These are phyloP conservation scores for Phialophora tarda DNA, from an alignment of 2,329 filamentous ascomycete species.

Conservation along the genomic window DNA sequence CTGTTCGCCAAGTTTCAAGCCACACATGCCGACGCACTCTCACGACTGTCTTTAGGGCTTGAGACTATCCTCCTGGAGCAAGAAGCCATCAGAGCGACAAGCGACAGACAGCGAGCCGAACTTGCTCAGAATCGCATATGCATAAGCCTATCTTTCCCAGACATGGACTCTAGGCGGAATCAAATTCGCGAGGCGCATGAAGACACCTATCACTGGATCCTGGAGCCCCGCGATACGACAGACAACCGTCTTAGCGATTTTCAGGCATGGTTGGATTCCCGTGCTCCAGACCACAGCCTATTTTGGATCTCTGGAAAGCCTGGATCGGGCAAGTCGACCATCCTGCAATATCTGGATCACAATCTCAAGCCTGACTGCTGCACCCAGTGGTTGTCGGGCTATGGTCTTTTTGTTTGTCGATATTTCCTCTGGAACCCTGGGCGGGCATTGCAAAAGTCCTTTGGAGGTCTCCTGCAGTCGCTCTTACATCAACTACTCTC, in stretches of 20 bases:
- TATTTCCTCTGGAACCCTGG: slow-evolving; percentile 13
- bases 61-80: background rate
- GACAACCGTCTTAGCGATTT: slow-evolving; percentile 6
- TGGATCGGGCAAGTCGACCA: slow-evolving; percentile 51
- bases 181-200: background rate
- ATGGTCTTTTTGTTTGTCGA: background rate
- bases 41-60: background rate
- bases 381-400: background rate
- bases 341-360: slow-evolving; percentile 42
- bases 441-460: background rate
- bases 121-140: background rate
- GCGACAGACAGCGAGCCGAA: background rate
- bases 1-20: background rate
- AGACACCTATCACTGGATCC: slow-evolving; percentile 11
- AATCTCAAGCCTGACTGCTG: background rate
- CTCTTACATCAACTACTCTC: slow-evolving; percentile 7
- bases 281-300: slow-evolving; percentile 54
- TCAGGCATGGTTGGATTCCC: background rate
- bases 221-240: background rate
- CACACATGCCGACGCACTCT: background rate
- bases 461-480: background rate
- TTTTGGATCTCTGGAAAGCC: slow-evolving; percentile 53
- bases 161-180: background rate
- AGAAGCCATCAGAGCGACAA: background rate
- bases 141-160: background rate